Base-by-base conservation (phyloP, 129 eudicot species). In the Flaveria sonorensis region DNA sequence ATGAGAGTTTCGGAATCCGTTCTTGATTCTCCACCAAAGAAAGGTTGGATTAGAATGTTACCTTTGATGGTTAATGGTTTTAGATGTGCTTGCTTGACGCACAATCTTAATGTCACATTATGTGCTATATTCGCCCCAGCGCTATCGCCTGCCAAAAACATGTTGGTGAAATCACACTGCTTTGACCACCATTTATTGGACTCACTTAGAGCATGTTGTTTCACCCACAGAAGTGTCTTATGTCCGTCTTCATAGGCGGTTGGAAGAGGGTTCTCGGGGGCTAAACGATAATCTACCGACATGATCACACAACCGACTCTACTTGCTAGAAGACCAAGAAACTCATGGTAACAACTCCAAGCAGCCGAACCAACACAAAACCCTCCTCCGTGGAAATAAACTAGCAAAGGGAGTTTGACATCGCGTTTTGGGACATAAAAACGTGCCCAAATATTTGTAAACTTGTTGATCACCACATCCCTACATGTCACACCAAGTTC, bases 341-440 rank as follows among this genome's bases (percentile, higher is more conserved):
- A 92, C 7, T 90, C 90, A 42, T 92, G 98, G 85, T 90, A 92
- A 74, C 98, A 92, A 71, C 83, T 84, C 98, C 98, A 92, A 26
- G 96, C 86, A 39, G 98, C 86, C 19, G 98, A 89, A 32, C 96
- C 96, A 14, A 92, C 95, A 46, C 98, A 92, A 85, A 92, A 92
- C 60, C 98, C 98, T 57, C 98, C 98, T 9, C 98, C 98, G 21
- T 90, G 98, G 66, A 92, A 92, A 83, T 92, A 92, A 55, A 90
- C 85, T 19, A 92, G 72, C 63, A 88, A 78, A 30, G 91, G 92
- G 71, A 88, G 79, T 64, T 78, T 79, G 26, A 30, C 63, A 4
- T 72, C 28, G 76, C 72, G 36, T 42, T 78, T 88, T 51, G 98
- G 98, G 59, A 90, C 85, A 72, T 92, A 92, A 13, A 88, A 74